Evolutionary conservation across 1,139 yeast genomes (phyloP), one percentile per base, ranked within the genome.

Genomic region (Debaryomycetaceae sp.): DNA sequence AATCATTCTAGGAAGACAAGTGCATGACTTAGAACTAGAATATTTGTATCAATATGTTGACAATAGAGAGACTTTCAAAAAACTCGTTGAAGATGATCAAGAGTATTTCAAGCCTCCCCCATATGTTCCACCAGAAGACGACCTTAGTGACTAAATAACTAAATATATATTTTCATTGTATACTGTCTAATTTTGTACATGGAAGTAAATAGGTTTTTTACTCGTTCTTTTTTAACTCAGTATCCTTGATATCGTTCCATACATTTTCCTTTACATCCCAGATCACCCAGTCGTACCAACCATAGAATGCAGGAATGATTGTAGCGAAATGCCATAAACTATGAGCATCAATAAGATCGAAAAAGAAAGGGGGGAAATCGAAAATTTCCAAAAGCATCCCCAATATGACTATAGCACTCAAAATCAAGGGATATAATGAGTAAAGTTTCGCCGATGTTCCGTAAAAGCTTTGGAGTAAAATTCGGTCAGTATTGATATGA

Each of bases 11-110:
- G 98, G 98, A 29, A 82, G 95, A 73, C 91, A 87, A 59, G 92
- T 89, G 22, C 98, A 92, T 56, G 98, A 92, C 44, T 74, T 92
- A 47, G 98, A 92, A 61, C 67, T 88, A 55, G 97, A 91, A 51
- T 92, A 83, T 56, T 68, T 92, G 61, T 70, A 83, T 45, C 92
- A 82, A 51, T 92, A 80, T 62, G 84, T 87, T 29, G 83, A 79
- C 41, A 75, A 89, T 55, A 74, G 72, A 51, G 87, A 75, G 13
- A 69, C 70, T 17, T 85, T 84, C 59, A 79, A 70, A 49, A 55
- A 62, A 19, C 74, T 80, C 41, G 88, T 88, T 33, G 68, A 61
- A 36, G 75, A 72, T 17, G 96, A 88, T 56, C 89, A 85, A 60
- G 86, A 85, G 57, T 80, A 65, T 55, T 87, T 86, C 73, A 84